Percentiles rank a stretch among this genome's conserved stretches.
phyloP scores from a whole-genome alignment of 345 rosid species.

The Noccaea caerulescens region DNA sequence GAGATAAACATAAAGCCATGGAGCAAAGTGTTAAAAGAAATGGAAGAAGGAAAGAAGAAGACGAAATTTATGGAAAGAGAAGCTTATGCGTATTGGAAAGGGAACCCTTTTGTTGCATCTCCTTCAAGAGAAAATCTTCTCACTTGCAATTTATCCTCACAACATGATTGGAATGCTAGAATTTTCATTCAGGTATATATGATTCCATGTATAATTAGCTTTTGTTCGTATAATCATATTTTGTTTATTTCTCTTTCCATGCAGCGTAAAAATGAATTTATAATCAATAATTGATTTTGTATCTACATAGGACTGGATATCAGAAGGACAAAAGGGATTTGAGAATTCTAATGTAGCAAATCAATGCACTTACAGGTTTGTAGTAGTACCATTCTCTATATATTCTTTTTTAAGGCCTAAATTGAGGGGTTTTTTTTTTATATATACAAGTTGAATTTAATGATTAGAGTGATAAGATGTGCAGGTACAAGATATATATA shows the following conservation, averaged over 20 bases:
- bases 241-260: neutral
- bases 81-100: constrained; percentile 89
- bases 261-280: neutral
- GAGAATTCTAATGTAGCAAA: constrained; percentile 69
- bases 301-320: constrained; percentile 68
- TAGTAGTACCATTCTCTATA: constrained; percentile 4
- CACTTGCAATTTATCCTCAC: constrained; percentile 60
- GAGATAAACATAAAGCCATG: constrained; percentile 81
- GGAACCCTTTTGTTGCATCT: constrained; percentile 66
- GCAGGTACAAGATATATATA: constrained; percentile 76
- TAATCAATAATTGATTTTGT: neutral
- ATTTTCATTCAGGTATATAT: constrained; percentile 58
- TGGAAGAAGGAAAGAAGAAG: constrained; percentile 55
- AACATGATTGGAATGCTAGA: constrained; percentile 83
- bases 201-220: neutral
- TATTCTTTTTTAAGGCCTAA: neutral
- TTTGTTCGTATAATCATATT: neutral
- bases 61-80: constrained; percentile 64
- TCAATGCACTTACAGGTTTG: constrained; percentile 75
- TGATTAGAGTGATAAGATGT: neutral
- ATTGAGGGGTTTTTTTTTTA: neutral
- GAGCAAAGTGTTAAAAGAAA: constrained; percentile 53
- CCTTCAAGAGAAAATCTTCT: constrained; percentile 63
- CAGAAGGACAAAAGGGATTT: constrained; percentile 68
- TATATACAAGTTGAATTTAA: neutral